A percentile compares a stretch with the other conserved stretches of the same genome.
These are phyloP conservation scores for Solanum corneliomulleri DNA, from an alignment of 257 asterid genomes.

Conservation along the genomic window DNA sequence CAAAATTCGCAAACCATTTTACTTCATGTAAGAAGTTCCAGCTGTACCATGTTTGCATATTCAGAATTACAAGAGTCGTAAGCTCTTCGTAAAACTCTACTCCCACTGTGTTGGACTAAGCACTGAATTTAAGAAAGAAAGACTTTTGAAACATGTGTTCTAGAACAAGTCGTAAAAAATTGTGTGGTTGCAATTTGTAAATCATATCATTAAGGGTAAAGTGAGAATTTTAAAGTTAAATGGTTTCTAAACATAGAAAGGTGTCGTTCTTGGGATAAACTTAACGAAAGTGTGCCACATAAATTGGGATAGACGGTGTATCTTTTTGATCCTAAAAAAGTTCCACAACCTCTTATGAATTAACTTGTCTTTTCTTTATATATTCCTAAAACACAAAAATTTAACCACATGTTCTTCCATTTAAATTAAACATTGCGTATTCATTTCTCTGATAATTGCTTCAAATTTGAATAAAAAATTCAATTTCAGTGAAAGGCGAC, in stretches of 20 bases:
- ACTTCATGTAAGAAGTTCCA: not conserved
- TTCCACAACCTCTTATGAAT: not conserved
- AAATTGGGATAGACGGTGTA: not conserved
- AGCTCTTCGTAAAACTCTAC: not conserved
- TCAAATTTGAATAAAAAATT: not conserved
- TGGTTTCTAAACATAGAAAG: not conserved
- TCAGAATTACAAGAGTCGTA: not conserved
- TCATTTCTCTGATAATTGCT: not conserved
- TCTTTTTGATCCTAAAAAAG: not conserved
- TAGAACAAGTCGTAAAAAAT: not conserved
- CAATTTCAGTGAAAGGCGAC: not conserved
- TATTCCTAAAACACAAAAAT: not conserved
- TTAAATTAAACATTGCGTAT: not conserved
- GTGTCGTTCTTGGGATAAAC: not conserved
- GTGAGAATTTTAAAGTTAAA: not conserved
- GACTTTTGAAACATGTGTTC: not conserved
- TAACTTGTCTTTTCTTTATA: not conserved
- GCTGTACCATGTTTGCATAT: not conserved
- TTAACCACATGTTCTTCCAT: not conserved
- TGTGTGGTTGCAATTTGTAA: not conserved
- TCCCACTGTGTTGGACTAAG: not conserved
- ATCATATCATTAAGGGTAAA: not conserved
- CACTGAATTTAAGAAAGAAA: not conserved
- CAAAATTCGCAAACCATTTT: not conserved
- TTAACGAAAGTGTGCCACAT: not conserved